Base-by-base conservation (phyloP, 345 rosid genomes). In the Rhodomyrtus tomentosa region DNA sequence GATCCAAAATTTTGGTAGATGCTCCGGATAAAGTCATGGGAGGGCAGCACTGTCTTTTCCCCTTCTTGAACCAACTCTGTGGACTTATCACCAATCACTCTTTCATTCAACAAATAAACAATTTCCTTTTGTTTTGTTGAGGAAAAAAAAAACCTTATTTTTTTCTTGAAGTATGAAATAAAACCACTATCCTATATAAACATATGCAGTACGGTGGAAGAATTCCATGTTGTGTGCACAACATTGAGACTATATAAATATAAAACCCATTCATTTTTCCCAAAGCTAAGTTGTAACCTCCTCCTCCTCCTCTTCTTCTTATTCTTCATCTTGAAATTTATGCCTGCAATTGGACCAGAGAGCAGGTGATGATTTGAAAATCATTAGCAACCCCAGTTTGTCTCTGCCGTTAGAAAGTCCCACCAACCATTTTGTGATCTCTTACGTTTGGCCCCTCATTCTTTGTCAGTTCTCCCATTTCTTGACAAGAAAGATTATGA, bases 41-140 rank as follows among this genome's bases (percentile, higher is more conserved):
- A 84, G 82, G 88, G 86, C 55, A 88, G 56, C 81, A 82, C 42
- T 81, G 91, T 90, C 82, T 50, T 86, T 87, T 68, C 5, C 84
- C 84, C 42, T 18, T 7, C 27, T 24, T 27, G 72, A 85, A 74
- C 90, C 87, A 86, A 88, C 88, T 50, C 25, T 25, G 79, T 85
- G 55, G 92, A 88, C 84, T 83, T 76, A 2, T 48, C 36, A 86
- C 82, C 80, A 54, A 2, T 14, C 13, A 7, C 45, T 68, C 79
- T 36, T 68, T 18, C 79, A 9, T 68, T 8, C 22, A 18, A 8
- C 79, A 8, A 8, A 51, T 82, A 82, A 38, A 62, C 68, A 49
- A 10, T 10, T 49, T 49, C 14, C 14, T 49, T 49, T 49, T 49
- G 11, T 3, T 49, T 49, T 49, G 50, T 49, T 49, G 50, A n/a